Conservation (phyloP, 805 yeast species). For the Ogataea thermomethanolica region DNA sequence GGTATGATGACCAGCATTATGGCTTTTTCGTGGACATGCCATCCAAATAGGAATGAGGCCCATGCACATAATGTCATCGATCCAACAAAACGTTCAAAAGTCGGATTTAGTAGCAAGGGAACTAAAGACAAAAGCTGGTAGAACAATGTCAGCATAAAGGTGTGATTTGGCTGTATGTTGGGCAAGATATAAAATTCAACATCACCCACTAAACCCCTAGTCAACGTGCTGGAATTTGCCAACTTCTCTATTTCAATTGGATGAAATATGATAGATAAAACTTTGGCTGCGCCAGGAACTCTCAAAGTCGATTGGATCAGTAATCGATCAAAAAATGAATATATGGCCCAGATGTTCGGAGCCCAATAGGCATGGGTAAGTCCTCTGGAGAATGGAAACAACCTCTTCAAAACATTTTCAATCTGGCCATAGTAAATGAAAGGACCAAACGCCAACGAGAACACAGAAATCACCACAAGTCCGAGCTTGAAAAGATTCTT, state of each 20-base stretch:
- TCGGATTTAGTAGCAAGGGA: slow-evolving; percentile 69
- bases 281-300: slow-evolving; percentile 42
- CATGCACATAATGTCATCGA: slow-evolving; percentile 85
- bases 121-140: slow-evolving; percentile 76
- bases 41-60: slow-evolving; percentile 89
- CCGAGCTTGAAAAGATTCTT: slow-evolving; percentile 59
- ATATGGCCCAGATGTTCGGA: slow-evolving; percentile 95
- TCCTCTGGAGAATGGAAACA: slow-evolving; percentile 94
- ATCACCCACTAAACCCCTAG: slow-evolving; percentile 91
- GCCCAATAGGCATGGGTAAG: slow-evolving; percentile 99
- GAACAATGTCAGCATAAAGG: slow-evolving; percentile 78
- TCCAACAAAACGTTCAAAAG: slow-evolving; percentile 75
- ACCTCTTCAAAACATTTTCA: slow-evolving; percentile 60
- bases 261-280: slow-evolving; percentile 30
- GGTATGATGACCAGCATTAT: slow-evolving; percentile 88
- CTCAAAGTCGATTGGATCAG: slow-evolving; percentile 45
- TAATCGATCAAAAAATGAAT: slow-evolving; percentile 75
- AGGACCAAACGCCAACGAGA: slow-evolving; percentile 73
- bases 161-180: slow-evolving; percentile 68
- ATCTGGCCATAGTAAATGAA: slow-evolving; percentile 59
- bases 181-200: slow-evolving; percentile 80
- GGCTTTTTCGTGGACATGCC: slow-evolving; percentile 99
- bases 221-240: slow-evolving; percentile 30
- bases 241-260: slow-evolving; percentile 17
- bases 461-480: slow-evolving; percentile 55